Percentiles rank a stretch among this genome's conserved stretches.
Conservation (phyloP, 179 eudicot species). For the Spinacia oleracea region DNA sequence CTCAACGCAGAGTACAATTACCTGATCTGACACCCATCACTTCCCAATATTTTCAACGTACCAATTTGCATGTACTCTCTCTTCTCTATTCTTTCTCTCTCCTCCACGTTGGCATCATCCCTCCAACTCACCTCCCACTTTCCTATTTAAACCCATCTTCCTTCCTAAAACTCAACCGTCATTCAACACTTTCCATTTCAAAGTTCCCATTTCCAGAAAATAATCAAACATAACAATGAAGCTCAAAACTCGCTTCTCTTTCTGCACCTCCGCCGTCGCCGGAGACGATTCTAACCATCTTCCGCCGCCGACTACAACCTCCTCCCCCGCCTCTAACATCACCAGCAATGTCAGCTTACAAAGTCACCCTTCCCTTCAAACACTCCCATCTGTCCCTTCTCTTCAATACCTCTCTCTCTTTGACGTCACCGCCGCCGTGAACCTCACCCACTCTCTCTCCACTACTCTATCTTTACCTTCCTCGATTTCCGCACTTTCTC, state of each 20-base stretch:
- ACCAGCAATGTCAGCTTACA: slow-evolving; percentile 34
- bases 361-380: slow-evolving; percentile 57
- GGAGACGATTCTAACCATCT: slow-evolving; percentile 10
- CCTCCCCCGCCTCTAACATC: background rate
- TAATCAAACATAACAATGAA: slow-evolving; percentile 19
- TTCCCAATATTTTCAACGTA: slow-evolving; percentile 6
- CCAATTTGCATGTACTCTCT: background rate
- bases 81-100: slow-evolving; percentile 1
- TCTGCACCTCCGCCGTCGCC: slow-evolving; percentile 10
- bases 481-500: slow-evolving; percentile 39
- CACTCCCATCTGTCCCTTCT: slow-evolving; percentile 77
- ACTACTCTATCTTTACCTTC: slow-evolving; percentile 31
- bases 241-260: slow-evolving; percentile 14
- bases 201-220: background rate
- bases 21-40: background rate
- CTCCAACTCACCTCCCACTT: background rate
- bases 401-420: slow-evolving; percentile 48
- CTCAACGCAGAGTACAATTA: background rate
- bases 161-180: background rate
- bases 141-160: background rate
- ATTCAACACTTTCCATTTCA: background rate
- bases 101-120: slow-evolving; percentile 10
- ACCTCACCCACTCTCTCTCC: slow-evolving; percentile 30
- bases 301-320: background rate
- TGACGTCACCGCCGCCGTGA: slow-evolving; percentile 30